Evolutionary conservation across 805 yeast species (phyloP), one percentile per base, ranked within the genome.

Genomic region (Wickerhamiella occidentalis): DNA sequence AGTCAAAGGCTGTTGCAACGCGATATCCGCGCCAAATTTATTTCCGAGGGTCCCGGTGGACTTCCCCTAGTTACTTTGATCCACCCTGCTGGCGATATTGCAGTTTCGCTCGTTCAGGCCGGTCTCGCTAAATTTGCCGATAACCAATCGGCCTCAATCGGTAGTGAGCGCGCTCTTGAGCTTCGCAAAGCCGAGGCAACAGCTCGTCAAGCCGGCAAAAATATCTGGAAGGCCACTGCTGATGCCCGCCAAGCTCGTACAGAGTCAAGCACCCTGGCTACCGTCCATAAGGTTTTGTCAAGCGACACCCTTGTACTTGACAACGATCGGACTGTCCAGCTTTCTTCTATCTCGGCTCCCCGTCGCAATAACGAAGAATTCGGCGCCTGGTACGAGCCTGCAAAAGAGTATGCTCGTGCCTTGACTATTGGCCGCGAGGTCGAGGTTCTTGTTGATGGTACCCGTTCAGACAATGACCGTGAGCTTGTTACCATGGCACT

Each of bases 101-200:
- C 82, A 51, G 82, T 78, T 55, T 75, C 76, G 54, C 67, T 85
- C 50, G 70, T 85, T 51, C 77, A 74, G 50, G 71, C 70, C 49
- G 95, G 95, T 9, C 70, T 80, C 26, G 94, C 82, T 11, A 79
- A 78, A 55, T 78, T 85, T 45, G 75, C 79, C 22, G 94, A 85
- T 62, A 80, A 90, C 86, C 95, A 86, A 61, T 76, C 86, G 1
- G 60, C 74, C 12, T 57, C 77, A 38, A 68, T 85, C 51, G 95
- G 95, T 4, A 67, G 86, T 9, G 65, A 71, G 40, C 68, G 69
- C 21, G 83, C 85, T 87, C 56, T 73, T 1, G 60, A 62, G 30
- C 71, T 83, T 49, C 75, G 94, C 59, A 73, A 70, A 51, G 77
- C 80, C 23, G 94, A 84, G 62, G 75, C 71, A 53, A 60, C 69